Base-by-base conservation (phyloP, 2,329 filamentous ascomycete species). In the Fusarium tanahbumbuense region DNA sequence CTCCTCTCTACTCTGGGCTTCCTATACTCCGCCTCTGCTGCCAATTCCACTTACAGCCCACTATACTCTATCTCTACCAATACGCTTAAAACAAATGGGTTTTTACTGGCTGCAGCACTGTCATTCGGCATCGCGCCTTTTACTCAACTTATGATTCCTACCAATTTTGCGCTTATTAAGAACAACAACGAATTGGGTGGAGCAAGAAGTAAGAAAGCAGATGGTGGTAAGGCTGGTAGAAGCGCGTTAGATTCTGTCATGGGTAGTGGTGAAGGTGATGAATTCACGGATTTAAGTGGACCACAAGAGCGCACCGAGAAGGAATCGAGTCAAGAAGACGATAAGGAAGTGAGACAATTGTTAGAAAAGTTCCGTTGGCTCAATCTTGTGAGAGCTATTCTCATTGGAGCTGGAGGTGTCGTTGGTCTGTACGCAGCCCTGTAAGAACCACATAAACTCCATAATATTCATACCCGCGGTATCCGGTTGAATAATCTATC, bases 361-460 rank as follows among this genome's bases (percentile, higher is more conserved):
- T 7, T 65, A 23, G 60, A 65, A 8, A 65, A 6, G 9, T 66
- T 66, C 3, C 34, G 47, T 1, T 66, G 54, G 46, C n/a, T 54
- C 1, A 65, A 66, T 15, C 41, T 60, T 9, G 47, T 44, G 0
- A 44, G 62, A 1, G 60, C 47, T 8, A 20, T 20, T 2, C 41
- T 65, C 5, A 65, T 65, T 5, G 63, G 61, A 8, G 22, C 25
- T 9, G 61, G 61, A 20, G 54, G 47, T 2, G n/a, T 60, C 2
- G 25, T 49, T 54, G 63, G 63, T 8, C 20, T 66, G 3, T 48
- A 44, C 25, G 34, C 60, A 18, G 28, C 42, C 22, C 2, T 25
- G 7, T 56, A 28, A 28, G 22, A 23, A 8, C 34, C 18, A 37
- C 34, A 37, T 37, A 37, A n/a, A 37, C 10, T 37, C 34, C 34